These are phyloP conservation scores for Spergularia marina DNA, from an alignment of 148 eudicot genomes.

Conservation along the genomic window DNA sequence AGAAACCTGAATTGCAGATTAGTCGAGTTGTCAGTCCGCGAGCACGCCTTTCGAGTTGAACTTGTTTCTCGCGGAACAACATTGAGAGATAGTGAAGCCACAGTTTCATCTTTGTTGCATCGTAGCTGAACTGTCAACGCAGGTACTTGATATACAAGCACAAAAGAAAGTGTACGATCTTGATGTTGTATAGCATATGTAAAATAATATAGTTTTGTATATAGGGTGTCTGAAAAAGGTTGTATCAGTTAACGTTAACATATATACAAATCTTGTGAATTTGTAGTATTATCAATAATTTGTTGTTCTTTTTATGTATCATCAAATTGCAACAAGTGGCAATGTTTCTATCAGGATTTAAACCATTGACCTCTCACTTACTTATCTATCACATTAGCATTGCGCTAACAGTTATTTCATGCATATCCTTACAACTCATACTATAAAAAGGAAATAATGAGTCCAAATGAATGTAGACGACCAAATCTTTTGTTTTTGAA, in stretches of 20 bases:
- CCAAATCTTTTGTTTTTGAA: too few species aligned
- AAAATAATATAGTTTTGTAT: constrained; percentile 1
- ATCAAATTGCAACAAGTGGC: background rate
- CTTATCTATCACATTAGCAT: too few species aligned
- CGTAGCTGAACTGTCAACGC: background rate
- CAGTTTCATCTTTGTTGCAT: background rate
- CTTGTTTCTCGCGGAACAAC: background rate
- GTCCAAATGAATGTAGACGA: too few species aligned
- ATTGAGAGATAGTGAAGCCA: background rate
- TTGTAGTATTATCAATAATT: constrained; percentile 3
- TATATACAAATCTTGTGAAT: background rate
- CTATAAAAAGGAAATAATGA: too few species aligned
- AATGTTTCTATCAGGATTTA: too few species aligned
- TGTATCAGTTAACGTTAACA: background rate
- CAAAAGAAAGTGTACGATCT: background rate
- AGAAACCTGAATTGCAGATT: background rate
- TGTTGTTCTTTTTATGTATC: background rate
- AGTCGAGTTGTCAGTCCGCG: background rate
- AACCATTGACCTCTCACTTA: too few species aligned
- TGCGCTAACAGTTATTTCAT: too few species aligned
- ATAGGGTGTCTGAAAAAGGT: background rate
- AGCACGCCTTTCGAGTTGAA: background rate
- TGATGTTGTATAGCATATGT: constrained; percentile 7
- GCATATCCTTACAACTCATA: too few species aligned
- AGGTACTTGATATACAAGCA: background rate